Evolutionary conservation across 2,329 filamentous ascomycete species (phyloP).

Genomic region (Colletotrichum lindemuthianum): DNA sequence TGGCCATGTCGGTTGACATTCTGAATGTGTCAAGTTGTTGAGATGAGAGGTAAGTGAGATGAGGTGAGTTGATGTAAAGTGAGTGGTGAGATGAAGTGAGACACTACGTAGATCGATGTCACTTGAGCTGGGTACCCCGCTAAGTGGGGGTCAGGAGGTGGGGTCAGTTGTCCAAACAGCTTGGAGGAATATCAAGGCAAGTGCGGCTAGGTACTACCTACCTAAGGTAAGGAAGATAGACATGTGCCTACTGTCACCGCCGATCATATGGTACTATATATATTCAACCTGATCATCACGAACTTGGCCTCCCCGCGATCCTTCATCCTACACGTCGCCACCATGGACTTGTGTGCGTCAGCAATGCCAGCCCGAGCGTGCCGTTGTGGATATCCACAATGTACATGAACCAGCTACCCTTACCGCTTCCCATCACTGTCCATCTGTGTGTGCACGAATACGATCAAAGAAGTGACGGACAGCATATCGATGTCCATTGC

Average conservation of each 20-base stretch:
- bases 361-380: too few relatives aligned
- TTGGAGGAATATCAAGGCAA: background rate
- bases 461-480: too few relatives aligned
- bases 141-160: slow-evolving; percentile 27
- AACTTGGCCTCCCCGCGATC: too few relatives aligned
- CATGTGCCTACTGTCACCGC: background rate
- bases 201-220: background rate
- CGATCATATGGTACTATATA: too few relatives aligned
- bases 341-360: too few relatives aligned
- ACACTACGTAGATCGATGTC: background rate
- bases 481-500: too few relatives aligned
- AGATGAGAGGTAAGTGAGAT: slow-evolving; percentile 1
- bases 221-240: background rate
- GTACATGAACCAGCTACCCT: too few relatives aligned
- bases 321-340: too few relatives aligned
- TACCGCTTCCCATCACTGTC: too few relatives aligned
- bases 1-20: slow-evolving; percentile 21
- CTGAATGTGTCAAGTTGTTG: background rate
- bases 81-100: slow-evolving; percentile 6
- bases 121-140: slow-evolving; percentile 25
- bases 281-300: too few relatives aligned
- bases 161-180: background rate
- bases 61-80: background rate
- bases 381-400: too few relatives aligned
- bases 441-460: too few relatives aligned